phyloP scores from a whole-genome alignment of 1,284 basidiomycete genomes.

The Leccinum cinnamomeum region DNA sequence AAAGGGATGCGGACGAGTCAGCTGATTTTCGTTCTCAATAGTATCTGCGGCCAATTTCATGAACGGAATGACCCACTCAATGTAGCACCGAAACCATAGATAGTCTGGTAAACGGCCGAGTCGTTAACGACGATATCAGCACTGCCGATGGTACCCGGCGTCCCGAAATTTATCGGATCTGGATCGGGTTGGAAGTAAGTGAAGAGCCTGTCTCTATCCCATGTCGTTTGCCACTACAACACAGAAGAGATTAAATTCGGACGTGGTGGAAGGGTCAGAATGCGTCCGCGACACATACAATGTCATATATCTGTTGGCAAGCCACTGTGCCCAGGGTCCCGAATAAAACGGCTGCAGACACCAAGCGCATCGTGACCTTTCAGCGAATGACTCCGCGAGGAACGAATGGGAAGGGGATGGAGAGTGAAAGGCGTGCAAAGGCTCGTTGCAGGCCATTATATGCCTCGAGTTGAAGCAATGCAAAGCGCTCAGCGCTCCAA shows the following conservation, averaged over 20 bases:
- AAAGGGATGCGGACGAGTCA: slow-evolving; percentile 49
- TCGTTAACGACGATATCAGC: slow-evolving; percentile 49
- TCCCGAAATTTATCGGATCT: slow-evolving; percentile 53
- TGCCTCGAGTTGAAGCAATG: slow-evolving; percentile 2
- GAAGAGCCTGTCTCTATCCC: slow-evolving; percentile 54
- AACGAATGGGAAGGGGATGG: neutral
- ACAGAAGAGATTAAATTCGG: neutral
- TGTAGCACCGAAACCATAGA: slow-evolving; percentile 49
- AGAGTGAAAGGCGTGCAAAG: slow-evolving; percentile 5
- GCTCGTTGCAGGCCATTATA: slow-evolving; percentile 19
- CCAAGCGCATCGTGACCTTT: slow-evolving; percentile 20
- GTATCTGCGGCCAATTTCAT: neutral
- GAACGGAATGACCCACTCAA: slow-evolving; percentile 40
- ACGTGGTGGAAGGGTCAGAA: slow-evolving; percentile 7
- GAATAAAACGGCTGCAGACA: slow-evolving; percentile 12
- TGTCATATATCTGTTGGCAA: slow-evolving; percentile 37
- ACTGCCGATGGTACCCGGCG: slow-evolving; percentile 41
- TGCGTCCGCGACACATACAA: slow-evolving; percentile 24
- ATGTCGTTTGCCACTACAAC: slow-evolving; percentile 60
- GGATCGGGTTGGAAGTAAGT: slow-evolving; percentile 44
- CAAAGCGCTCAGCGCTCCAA: slow-evolving; percentile 5
- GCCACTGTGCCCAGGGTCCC: slow-evolving; percentile 16
- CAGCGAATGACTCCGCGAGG: neutral
- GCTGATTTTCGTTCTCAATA: slow-evolving; percentile 34
- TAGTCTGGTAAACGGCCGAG: slow-evolving; percentile 42